These are phyloP conservation scores for Syncephalastrum racemosum DNA, from an alignment of 371 early-diverging fungal genomes.

Conservation along the genomic window DNA sequence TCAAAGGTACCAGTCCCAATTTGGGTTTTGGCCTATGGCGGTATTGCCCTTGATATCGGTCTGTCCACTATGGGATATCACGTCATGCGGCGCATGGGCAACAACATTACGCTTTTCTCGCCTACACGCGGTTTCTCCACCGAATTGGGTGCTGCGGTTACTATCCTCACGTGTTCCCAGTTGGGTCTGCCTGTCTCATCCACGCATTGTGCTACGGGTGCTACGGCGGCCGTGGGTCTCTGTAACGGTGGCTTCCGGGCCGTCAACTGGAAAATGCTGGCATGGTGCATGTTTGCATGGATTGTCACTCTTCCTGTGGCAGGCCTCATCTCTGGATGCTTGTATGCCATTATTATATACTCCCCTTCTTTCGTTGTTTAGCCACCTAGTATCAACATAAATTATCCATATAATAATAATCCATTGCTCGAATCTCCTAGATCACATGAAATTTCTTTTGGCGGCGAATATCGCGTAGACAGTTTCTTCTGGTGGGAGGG, in stretches of 20 bases:
- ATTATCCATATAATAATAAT: too few relatives aligned
- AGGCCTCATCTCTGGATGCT: slow-evolving; percentile 64
- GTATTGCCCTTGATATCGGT: slow-evolving; percentile 80
- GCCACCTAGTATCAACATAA: too few relatives aligned
- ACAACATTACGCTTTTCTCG: slow-evolving; percentile 83
- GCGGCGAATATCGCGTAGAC: too few relatives aligned
- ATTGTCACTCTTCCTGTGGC: slow-evolving; percentile 79
- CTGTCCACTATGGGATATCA: slow-evolving; percentile 70
- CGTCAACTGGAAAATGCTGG: slow-evolving; percentile 82
- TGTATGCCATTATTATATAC: slow-evolving; percentile 66
- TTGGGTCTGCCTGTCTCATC: slow-evolving; percentile 85
- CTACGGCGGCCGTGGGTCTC: slow-evolving; percentile 82
- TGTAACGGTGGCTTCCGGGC: slow-evolving; percentile 71
- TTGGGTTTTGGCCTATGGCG: slow-evolving; percentile 80
- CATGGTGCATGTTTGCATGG: slow-evolving; percentile 73
- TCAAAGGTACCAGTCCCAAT: slow-evolving; percentile 63
- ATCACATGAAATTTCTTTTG: too few relatives aligned
- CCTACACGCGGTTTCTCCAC: slow-evolving; percentile 85
- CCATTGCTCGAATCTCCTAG: too few relatives aligned
- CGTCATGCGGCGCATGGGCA: slow-evolving; percentile 78
- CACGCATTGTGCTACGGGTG: slow-evolving; percentile 88
- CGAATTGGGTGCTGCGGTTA: slow-evolving; percentile 80
- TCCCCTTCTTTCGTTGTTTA: slow-evolving; percentile 41
- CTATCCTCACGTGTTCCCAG: slow-evolving; percentile 83
- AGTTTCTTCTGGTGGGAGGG: too few relatives aligned